Percentiles rank a stretch among this genome's conserved stretches.
Conservation (phyloP, 106 monocot genomes). For the Vanilla planifolia region DNA sequence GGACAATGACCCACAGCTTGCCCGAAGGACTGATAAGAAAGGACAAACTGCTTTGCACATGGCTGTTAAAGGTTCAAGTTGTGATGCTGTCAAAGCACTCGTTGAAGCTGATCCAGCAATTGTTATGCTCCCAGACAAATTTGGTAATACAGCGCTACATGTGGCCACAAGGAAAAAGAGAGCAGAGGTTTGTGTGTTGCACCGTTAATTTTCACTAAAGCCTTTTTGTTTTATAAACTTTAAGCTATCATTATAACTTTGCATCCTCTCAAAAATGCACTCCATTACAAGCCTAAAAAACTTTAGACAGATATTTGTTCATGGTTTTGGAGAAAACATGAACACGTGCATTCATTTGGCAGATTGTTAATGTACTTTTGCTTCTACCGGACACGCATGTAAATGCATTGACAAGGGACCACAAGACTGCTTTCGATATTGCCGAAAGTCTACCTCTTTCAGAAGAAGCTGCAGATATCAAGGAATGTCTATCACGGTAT, state of each 20-base stretch:
- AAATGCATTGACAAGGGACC: slow-evolving; percentile 28
- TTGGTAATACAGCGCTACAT: slow-evolving; percentile 28
- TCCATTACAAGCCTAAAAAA: too few relatives aligned
- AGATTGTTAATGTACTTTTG: slow-evolving; percentile 25
- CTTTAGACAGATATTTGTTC: too few relatives aligned
- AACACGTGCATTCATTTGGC: slow-evolving; percentile 3
- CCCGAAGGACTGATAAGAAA: slow-evolving; percentile 28
- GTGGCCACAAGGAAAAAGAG: slow-evolving; percentile 31
- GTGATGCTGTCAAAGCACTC: slow-evolving; percentile 20
- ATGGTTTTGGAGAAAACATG: too few relatives aligned
- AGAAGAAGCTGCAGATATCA: slow-evolving; percentile 22
- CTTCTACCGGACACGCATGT: slow-evolving; percentile 26
- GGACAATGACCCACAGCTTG: slow-evolving; percentile 32
- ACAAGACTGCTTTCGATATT: slow-evolving; percentile 27
- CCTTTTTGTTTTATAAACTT: too few relatives aligned
- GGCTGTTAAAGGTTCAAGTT: slow-evolving; percentile 27
- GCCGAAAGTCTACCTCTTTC: slow-evolving; percentile 28
- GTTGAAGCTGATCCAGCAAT: slow-evolving; percentile 36
- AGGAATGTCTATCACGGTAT: slow-evolving; percentile 18
- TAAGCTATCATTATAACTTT: too few relatives aligned
- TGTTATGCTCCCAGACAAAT: slow-evolving; percentile 30
- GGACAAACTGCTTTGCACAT: slow-evolving; percentile 38
- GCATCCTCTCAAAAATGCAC: too few relatives aligned
- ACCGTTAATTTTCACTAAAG: neutral
- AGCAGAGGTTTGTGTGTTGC: slow-evolving; percentile 15